A percentile compares a stretch with the other conserved stretches of the same genome.
Conservation (phyloP, 164 flowering plant genomes). For the Magnolia changhungtana region DNA sequence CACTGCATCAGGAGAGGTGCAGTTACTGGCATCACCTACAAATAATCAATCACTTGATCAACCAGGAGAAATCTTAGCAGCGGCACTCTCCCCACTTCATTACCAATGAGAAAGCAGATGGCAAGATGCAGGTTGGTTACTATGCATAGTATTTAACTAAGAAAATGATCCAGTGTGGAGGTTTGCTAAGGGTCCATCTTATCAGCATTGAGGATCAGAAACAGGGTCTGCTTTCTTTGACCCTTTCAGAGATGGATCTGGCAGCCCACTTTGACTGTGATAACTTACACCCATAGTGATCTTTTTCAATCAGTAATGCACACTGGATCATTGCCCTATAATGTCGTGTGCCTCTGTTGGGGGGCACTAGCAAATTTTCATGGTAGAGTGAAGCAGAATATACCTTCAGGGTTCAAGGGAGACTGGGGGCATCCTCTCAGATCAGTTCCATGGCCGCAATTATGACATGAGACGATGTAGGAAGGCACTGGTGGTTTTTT, state of each 20-base stretch:
- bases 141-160: too few species aligned
- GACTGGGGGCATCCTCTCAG: conserved; percentile 85
- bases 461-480: conserved; percentile 64
- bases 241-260: too few species aligned
- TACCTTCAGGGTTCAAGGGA: conserved; percentile 77
- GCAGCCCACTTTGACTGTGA: too few species aligned
- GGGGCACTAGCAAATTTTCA: neutral
- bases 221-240: too few species aligned
- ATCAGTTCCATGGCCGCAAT: conserved; percentile 96
- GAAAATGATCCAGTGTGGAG: too few species aligned
- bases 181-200: too few species aligned
- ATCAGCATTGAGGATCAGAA: too few species aligned
- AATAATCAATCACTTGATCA: neutral
- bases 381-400: neutral
- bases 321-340: too few species aligned
- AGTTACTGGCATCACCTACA: conserved; percentile 19
- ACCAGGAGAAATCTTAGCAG: neutral
- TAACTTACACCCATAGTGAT: too few species aligned
- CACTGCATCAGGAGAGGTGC: conserved; percentile 22
- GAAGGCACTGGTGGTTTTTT: conserved; percentile 74
- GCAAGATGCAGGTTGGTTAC: too few species aligned
- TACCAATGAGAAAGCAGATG: neutral
- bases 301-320: too few species aligned
- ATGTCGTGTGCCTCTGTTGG: too few species aligned
- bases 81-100: neutral